Evolutionary conservation across 192 early-diverging fungal genomes (phyloP).

Genomic region (Coemansia reversa): DNA sequence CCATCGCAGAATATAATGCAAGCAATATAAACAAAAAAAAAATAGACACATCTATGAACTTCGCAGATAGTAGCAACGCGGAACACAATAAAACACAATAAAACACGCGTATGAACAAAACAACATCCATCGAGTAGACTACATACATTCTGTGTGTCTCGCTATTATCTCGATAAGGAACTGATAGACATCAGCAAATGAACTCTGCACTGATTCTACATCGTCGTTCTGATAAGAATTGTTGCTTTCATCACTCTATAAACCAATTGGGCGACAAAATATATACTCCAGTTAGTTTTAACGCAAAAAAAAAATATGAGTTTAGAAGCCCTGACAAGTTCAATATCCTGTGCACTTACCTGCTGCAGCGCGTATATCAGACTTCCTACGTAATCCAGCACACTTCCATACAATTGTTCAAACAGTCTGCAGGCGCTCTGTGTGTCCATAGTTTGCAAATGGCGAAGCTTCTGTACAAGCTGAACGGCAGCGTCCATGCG

Average conservation of each 20-base stretch:
- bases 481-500: slow-evolving; percentile 32
- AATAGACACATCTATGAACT: too few species aligned
- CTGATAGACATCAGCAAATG: slow-evolving; percentile 46
- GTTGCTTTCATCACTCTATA: slow-evolving; percentile 26
- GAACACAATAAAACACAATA: neutral
- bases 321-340: neutral
- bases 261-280: neutral
- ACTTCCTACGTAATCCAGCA: slow-evolving; percentile 36
- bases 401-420: slow-evolving; percentile 25
- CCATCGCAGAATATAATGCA: too few species aligned
- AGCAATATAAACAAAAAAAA: too few species aligned
- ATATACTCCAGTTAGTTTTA: neutral
- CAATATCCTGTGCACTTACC: slow-evolving; percentile 15
- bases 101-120: neutral
- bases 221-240: neutral
- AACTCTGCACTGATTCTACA: slow-evolving; percentile 19
- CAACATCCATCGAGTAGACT: slow-evolving; percentile 3
- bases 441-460: slow-evolving; percentile 26
- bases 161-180: slow-evolving; percentile 47
- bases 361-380: slow-evolving; percentile 24
- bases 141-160: slow-evolving; percentile 52
- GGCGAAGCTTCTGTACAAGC: slow-evolving; percentile 42
- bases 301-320: neutral
- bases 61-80: neutral
- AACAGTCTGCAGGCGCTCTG: slow-evolving; percentile 20